Evolutionary conservation across 495 filamentous ascomycete species (phyloP), one percentile per base, ranked within the genome.

Genomic region (Hyaloscypha hepaticicola): DNA sequence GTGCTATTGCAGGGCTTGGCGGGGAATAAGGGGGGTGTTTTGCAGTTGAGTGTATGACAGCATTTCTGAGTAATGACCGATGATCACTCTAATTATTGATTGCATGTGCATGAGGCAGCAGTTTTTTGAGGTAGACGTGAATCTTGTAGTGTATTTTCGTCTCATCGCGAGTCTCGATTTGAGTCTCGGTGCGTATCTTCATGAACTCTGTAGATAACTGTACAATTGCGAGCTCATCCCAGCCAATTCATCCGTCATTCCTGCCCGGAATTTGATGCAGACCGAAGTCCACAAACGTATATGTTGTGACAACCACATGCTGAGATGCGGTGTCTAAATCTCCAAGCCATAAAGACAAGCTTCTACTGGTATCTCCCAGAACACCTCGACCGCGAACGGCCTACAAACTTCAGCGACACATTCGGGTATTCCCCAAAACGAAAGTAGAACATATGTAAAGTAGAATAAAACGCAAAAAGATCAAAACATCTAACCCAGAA

Each of bases 111-210:
- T 49, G 38, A 21, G 1, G 19, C 11, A 29, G 28, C 19, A 34
- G 16, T 38, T 25, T 9, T 45, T 45, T 45, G 38, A 45, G 38
- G 63, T 38, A 61, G 58, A 66, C 56, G 57, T 55, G 57, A 66
- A 66, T 66, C 64, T 66, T 1, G 41, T 66, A 60, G 58, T 66
- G 29, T 66, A 66, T 66, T 66, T 56, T 45, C 50, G 25, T 64
- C 29, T 49, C 60, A 55, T 48, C 61, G 8, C 27, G 48, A 16
- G 16, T 14, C n/a, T 58, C 56, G 8, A 33, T 24, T 7, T 6
- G 25, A 53, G 21, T 27, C 56, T 58, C 28, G 56, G 11, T 58
- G 21, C 33, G 41, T 28, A 53, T 55, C 60, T 50, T 62, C 60
- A 45, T 45, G 38, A 34, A 16, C n/a, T 45, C 55, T 33, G 55